phyloP scores from a whole-genome alignment of 805 yeast genomes.

The Ogataea wickerhamii region DNA sequence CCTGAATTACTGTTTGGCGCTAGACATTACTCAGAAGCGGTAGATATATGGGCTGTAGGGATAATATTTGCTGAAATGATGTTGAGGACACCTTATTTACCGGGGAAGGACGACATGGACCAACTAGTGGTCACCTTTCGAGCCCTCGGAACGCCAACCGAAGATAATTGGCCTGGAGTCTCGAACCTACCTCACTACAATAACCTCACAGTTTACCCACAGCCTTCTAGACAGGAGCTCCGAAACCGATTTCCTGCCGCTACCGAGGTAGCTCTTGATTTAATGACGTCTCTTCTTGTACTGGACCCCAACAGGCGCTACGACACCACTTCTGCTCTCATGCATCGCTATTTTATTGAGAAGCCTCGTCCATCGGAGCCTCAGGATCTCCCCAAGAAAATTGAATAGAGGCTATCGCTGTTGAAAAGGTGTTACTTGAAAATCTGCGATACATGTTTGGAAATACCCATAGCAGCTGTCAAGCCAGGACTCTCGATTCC shows the following conservation, averaged over 20 bases:
- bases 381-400: slow-evolving; percentile 43
- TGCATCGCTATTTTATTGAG: slow-evolving; percentile 67
- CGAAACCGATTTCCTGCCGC: slow-evolving; percentile 88
- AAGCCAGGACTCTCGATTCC: slow-evolving; percentile 92
- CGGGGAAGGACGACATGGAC: slow-evolving; percentile 87
- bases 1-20: slow-evolving; percentile 92
- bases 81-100: slow-evolving; percentile 91
- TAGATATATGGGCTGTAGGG: slow-evolving; percentile 97
- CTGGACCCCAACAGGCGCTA: slow-evolving; percentile 78
- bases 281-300: slow-evolving; percentile 67
- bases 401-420: too few species aligned
- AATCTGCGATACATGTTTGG: slow-evolving; percentile 53
- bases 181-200: slow-evolving; percentile 73
- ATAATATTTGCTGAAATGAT: slow-evolving; percentile 93
- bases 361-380: slow-evolving; percentile 74
- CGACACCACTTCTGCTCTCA: slow-evolving; percentile 58
- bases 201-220: slow-evolving; percentile 72
- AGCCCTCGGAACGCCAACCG: slow-evolving; percentile 96
- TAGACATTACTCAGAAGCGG: slow-evolving; percentile 79
- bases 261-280: slow-evolving; percentile 74
- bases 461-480: slow-evolving; percentile 81
- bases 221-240: slow-evolving; percentile 76
- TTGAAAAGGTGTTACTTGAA: slow-evolving; percentile 11
- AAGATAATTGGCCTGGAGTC: slow-evolving; percentile 87
- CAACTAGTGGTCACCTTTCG: slow-evolving; percentile 91